Base-by-base conservation (phyloP, 2,329 filamentous ascomycete species). In the Diaporthe sp. region DNA sequence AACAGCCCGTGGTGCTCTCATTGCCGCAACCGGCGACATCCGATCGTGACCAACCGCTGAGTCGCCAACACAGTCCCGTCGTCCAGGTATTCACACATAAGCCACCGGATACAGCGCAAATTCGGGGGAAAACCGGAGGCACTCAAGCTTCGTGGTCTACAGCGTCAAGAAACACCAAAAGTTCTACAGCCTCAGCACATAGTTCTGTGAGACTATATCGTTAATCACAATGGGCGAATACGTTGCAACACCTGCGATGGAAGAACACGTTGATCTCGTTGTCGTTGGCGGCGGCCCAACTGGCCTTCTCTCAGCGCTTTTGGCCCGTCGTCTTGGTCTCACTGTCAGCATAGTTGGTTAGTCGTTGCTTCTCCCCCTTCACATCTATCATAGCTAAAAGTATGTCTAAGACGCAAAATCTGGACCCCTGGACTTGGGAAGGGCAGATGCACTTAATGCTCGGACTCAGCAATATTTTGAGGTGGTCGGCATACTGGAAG, bases 371-470 rank as follows among this genome's bases (percentile, higher is more conserved):
- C 9, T 28, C 15, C 6, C 7, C 9, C 9, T 34, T 7, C 34
- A 8, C 1, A 5, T 37, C 47, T 47, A 65, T 2, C 28, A 47
- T 37, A 68, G 34, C 28, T 20, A 4, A 58, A 3, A 6, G 6
- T 7, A 1, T 42, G 22, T 2, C 58, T 3, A 2, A 87, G 86
- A 86, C 55, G 83, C 80, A 60, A 87, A 87, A 77, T 77, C 82
- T 1, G 80, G 80, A 0, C 82, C 84, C 0, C 78, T 88, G 4
- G 81, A 85, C 4, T 78, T 88, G 4, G 87, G 87, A 2, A 82
- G 87, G 28, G 87, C 87, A 51, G 87, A 88, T 79, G 87, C 87
- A 0, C 80, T 88, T 72, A 88, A 88, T 55, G 87, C 87, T 8
- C 83, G 87, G 13, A 88, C 86, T 0, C 87, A 88, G 55, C 87